Evolutionary conservation across 164 flowering plant species (phyloP).

Genomic region (Vitis vinifera): ASM3070453v1 NC_081809.1:26368001-26368500

Average conservation of each 20-base stretch:
- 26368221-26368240: too few species aligned
- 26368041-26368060: too few species aligned
- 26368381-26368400: constrained; percentile 11
- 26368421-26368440: constrained; percentile 86
- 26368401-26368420: constrained; percentile 87
- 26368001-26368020: too few species aligned
- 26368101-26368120: too few species aligned
- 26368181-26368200: constrained; percentile 76
- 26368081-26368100: too few species aligned
- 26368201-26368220: constrained; percentile 84
- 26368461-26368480: constrained; percentile 98
- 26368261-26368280: constrained; percentile 96
- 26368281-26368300: constrained; percentile 3
- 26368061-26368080: too few species aligned
- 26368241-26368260: constrained; percentile 25
- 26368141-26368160: too few species aligned
- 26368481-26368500: constrained; percentile 33
- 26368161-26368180: too few species aligned
- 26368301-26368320: neutral
- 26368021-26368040: too few species aligned
- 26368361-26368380: neutral
- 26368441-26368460: constrained; percentile 98
- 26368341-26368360: neutral
- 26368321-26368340: neutral
- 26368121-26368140: too few species aligned